A percentile compares a stretch with the other conserved stretches of the same genome.
Conservation (phyloP, 441 rosid genomes). For the Pelargonium cotyledonis region DNA sequence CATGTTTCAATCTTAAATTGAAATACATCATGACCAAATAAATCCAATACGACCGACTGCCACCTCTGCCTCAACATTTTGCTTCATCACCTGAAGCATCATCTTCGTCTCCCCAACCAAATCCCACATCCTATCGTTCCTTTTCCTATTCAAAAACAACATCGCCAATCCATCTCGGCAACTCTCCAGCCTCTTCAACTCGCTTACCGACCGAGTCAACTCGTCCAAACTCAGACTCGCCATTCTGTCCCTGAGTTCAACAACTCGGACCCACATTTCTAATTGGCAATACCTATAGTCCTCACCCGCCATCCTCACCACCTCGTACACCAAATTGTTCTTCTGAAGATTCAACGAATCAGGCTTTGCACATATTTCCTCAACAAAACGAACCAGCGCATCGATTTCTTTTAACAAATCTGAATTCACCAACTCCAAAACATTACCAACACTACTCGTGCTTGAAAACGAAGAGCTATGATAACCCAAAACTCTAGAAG, state of each 20-base stretch:
- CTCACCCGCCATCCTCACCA: constrained; percentile 46
- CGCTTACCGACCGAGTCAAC: constrained; percentile 28
- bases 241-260: constrained; percentile 35
- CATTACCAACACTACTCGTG: constrained; percentile 10
- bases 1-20: no score
- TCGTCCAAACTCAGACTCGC: constrained; percentile 26
- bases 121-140: constrained; percentile 57
- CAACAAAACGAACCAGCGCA: constrained; percentile 37
- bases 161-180: constrained; percentile 31
- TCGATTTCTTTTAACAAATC: constrained; percentile 37
- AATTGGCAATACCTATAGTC: constrained; percentile 45
- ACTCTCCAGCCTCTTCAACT: constrained; percentile 37
- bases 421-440: constrained; percentile 10
- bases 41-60: no score
- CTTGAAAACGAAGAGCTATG: constrained; percentile 19
- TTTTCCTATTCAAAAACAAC: constrained; percentile 37
- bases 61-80: no score
- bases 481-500: constrained; percentile 36
- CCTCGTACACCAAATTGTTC: constrained; percentile 50
- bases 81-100: constrained; percentile 14
- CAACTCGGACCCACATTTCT: constrained; percentile 39
- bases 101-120: constrained; percentile 31
- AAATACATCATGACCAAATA: no score
- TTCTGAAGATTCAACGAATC: constrained; percentile 39
- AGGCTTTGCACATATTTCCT: constrained; percentile 38